Evolutionary conservation across 768 basidiomycete species (phyloP).

Genomic region (Kwoniella newhampshirensis): DNA sequence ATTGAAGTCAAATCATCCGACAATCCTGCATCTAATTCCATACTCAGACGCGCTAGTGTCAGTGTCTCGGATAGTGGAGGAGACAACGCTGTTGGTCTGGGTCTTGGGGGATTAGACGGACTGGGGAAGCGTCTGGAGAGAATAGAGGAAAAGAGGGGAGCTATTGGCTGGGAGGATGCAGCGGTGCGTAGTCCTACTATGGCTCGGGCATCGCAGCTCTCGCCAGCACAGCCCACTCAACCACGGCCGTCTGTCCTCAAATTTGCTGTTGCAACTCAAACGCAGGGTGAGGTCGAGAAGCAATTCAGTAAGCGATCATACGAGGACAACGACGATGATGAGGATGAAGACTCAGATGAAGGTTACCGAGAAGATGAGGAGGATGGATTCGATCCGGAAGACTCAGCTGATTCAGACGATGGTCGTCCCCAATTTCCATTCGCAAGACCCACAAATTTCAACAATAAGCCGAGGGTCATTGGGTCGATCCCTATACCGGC

Average conservation of each 20-base stretch:
- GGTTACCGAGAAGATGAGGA: conserved; percentile 43
- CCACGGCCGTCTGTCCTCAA: conserved; percentile 14
- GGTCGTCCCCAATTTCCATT: conserved; percentile 29
- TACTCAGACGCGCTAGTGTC: conserved; percentile 26
- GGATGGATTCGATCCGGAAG: conserved; percentile 31
- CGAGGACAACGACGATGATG: conserved; percentile 4
- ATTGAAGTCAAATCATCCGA: neutral
- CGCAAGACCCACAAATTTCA: conserved; percentile 40
- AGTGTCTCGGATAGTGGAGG: conserved; percentile 19
- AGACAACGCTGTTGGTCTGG: conserved; percentile 20
- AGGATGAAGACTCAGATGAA: conserved; percentile 27
- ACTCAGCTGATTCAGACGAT: conserved; percentile 11
- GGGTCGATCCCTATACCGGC: conserved; percentile 6
- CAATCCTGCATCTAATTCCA: conserved; percentile 12
- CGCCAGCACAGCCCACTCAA: neutral
- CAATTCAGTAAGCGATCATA: neutral
- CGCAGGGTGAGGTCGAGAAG: conserved; percentile 12
- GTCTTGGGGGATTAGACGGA: conserved; percentile 7
- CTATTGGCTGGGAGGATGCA: conserved; percentile 29
- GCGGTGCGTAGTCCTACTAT: conserved; percentile 12
- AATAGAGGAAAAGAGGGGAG: conserved; percentile 33
- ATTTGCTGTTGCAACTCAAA: conserved; percentile 26
- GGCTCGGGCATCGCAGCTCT: neutral
- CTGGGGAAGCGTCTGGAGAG: conserved; percentile 18
- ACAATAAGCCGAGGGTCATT: conserved; percentile 14